Conservation (phyloP, 2,329 filamentous ascomycete species). For the Cercospora berteroae region DNA sequence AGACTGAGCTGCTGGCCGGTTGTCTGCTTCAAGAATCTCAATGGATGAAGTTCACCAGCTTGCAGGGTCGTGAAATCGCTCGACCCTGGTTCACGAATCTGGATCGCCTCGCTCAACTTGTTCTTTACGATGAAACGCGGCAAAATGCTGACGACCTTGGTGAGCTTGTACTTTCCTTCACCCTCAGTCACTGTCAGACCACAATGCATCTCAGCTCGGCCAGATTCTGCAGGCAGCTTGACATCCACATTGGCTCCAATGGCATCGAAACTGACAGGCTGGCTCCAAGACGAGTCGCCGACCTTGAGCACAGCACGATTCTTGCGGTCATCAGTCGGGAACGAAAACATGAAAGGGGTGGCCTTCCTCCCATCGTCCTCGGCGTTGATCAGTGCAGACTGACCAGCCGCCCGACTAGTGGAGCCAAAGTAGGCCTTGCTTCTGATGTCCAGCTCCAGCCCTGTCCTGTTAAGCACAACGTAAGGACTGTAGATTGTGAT, state of each 20-base stretch:
- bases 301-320: slow-evolving; percentile 87
- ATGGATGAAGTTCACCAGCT: slow-evolving; percentile 74
- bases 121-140: slow-evolving; percentile 94
- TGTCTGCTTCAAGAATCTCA: slow-evolving; percentile 85
- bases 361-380: slow-evolving; percentile 66
- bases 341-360: slow-evolving; percentile 94
- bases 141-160: slow-evolving; percentile 88
- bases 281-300: slow-evolving; percentile 91
- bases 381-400: slow-evolving; percentile 60
- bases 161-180: slow-evolving; percentile 96
- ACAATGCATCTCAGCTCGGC: slow-evolving; percentile 79
- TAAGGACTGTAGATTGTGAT: slow-evolving; percentile 95
- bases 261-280: slow-evolving; percentile 95
- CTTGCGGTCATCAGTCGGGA: slow-evolving; percentile 79
- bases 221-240: slow-evolving; percentile 69
- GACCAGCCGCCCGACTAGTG: slow-evolving; percentile 78
- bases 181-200: slow-evolving; percentile 87
- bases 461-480: slow-evolving; percentile 91
- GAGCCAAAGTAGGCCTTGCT: slow-evolving; percentile 86
- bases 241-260: slow-evolving; percentile 92
- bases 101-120: slow-evolving; percentile 81
- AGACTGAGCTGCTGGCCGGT: slow-evolving; percentile 85
- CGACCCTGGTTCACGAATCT: slow-evolving; percentile 87
- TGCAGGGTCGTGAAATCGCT: slow-evolving; percentile 78
- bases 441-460: slow-evolving; percentile 80